Percentiles rank a stretch among this genome's conserved stretches.
Evolutionary conservation across 192 early-diverging fungal genomes (phyloP).

Genomic region (Podila clonocystis): DNA sequence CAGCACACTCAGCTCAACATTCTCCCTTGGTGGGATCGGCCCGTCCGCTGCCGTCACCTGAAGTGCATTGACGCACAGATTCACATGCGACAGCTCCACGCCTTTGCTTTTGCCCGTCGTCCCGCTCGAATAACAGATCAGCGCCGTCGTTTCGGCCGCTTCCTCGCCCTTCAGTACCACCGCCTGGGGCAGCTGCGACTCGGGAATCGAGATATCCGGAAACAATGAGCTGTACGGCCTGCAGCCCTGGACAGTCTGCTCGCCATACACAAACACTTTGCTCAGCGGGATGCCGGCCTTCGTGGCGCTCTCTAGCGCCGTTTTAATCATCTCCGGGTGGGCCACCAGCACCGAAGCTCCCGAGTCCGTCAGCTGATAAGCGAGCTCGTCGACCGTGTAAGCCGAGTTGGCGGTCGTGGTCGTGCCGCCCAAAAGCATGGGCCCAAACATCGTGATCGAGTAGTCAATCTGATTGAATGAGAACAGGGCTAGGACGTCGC

Average conservation of each 20-base stretch:
- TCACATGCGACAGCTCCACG: constrained; percentile 81
- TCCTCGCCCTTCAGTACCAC: constrained; percentile 26
- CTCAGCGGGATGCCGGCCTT: constrained; percentile 36
- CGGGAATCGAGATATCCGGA: constrained; percentile 15
- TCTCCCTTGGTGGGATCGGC: constrained; percentile 14
- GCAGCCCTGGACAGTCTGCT: constrained; percentile 40
- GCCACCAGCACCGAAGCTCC: constrained; percentile 75
- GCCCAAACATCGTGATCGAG: constrained; percentile 31
- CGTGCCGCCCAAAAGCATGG: constrained; percentile 64
- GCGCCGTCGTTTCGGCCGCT: constrained; percentile 51
- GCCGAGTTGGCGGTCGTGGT: constrained; percentile 82
- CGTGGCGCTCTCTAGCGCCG: constrained; percentile 51
- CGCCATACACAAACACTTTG: constrained; percentile 59
- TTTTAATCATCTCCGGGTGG: constrained; percentile 27
- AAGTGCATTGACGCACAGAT: constrained; percentile 79
- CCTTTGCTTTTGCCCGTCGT: constrained; percentile 82
- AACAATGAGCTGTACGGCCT: constrained; percentile 42
- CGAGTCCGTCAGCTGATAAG: constrained; percentile 76
- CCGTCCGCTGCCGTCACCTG: constrained; percentile 64
- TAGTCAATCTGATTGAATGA: constrained; percentile 75
- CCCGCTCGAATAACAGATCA: constrained; percentile 76
- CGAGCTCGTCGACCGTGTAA: constrained; percentile 82
- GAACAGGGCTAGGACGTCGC: constrained; percentile 78
- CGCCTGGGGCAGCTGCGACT: constrained; percentile 9
- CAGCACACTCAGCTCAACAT: constrained; percentile 61